Percentiles rank a stretch among this genome's conserved stretches.
phyloP scores from a whole-genome alignment of 1,284 basidiomycete species.

The Meripilus lineatus region DNA sequence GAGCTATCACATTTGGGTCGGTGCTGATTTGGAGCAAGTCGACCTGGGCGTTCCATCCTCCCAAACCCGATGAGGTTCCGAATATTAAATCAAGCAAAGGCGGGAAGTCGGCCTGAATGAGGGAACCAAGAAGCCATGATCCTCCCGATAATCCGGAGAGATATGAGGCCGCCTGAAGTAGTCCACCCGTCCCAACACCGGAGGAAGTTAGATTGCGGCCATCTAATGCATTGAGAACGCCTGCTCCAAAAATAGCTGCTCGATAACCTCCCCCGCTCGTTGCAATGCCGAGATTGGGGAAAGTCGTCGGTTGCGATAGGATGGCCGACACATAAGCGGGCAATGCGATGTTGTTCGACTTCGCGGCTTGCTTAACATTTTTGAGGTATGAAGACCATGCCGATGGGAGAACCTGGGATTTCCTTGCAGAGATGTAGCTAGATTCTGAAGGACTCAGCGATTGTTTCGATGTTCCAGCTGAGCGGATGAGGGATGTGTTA shows the following conservation, averaged over 20 bases:
- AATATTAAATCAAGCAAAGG: slow-evolving; percentile 21
- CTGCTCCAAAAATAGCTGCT: slow-evolving; percentile 46
- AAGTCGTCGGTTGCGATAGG: slow-evolving; percentile 17
- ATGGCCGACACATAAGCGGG: slow-evolving; percentile 33
- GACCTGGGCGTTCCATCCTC: slow-evolving; percentile 20
- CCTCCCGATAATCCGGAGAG: slow-evolving; percentile 40
- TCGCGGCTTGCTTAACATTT: slow-evolving; percentile 27
- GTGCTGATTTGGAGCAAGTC: slow-evolving; percentile 17
- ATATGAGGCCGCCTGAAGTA: slow-evolving; percentile 45
- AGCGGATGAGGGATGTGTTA: slow-evolving; percentile 17
- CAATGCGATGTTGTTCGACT: slow-evolving; percentile 11
- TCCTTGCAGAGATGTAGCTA: slow-evolving; percentile 20
- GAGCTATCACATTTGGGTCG: slow-evolving; percentile 10
- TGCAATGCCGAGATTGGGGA: slow-evolving; percentile 38
- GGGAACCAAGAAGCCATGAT: slow-evolving; percentile 24
- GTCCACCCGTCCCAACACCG: slow-evolving; percentile 39
- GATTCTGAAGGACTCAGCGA: slow-evolving; percentile 21
- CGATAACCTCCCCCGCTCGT: slow-evolving; percentile 44
- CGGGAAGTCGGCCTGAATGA: slow-evolving; percentile 25
- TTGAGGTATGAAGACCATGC: slow-evolving; percentile 26
- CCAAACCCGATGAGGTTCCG: slow-evolving; percentile 12
- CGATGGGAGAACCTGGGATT: slow-evolving; percentile 18
- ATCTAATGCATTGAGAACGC: slow-evolving; percentile 45
- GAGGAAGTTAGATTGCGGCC: slow-evolving; percentile 39
- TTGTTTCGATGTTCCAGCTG: slow-evolving; percentile 15